Conservation (phyloP, 345 rosid species). For the Orychophragmus violaceus region DNA sequence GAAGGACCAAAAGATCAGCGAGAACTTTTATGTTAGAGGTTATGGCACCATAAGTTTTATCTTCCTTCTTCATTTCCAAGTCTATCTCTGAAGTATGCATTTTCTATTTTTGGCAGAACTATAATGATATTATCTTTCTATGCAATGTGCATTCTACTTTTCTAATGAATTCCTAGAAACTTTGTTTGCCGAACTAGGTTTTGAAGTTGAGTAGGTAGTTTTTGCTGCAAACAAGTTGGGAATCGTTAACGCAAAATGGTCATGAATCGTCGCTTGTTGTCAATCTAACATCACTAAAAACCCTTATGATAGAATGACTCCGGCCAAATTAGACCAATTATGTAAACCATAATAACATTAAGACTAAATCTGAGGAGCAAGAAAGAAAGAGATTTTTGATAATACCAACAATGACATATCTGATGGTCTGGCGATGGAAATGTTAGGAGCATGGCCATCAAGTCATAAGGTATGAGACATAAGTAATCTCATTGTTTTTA, state of each 20-base stretch:
- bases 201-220: slow-evolving; percentile 59
- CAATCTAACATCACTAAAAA: slow-evolving; percentile 24
- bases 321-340: slow-evolving; percentile 24
- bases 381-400: slow-evolving; percentile 18
- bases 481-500: neutral
- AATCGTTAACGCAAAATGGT: slow-evolving; percentile 75
- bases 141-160: no score
- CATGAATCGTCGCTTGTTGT: slow-evolving; percentile 84
- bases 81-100: neutral
- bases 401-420: slow-evolving; percentile 57
- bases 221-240: slow-evolving; percentile 88
- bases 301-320: slow-evolving; percentile 19
- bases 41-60: slow-evolving; percentile 81
- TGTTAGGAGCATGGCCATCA: slow-evolving; percentile 60
- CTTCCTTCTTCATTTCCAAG: neutral
- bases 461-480: slow-evolving; percentile 48
- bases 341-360: slow-evolving; percentile 23
- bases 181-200: slow-evolving; percentile 62
- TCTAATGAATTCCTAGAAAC: slow-evolving; percentile 63
- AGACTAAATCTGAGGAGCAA: slow-evolving; percentile 13
- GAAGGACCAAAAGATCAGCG: slow-evolving; percentile 82
- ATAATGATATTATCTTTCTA: neutral
- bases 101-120: neutral
- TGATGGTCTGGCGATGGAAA: slow-evolving; percentile 65
- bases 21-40: slow-evolving; percentile 82